Base-by-base conservation (phyloP, 805 yeast species). In the Candida boleticola region DNA sequence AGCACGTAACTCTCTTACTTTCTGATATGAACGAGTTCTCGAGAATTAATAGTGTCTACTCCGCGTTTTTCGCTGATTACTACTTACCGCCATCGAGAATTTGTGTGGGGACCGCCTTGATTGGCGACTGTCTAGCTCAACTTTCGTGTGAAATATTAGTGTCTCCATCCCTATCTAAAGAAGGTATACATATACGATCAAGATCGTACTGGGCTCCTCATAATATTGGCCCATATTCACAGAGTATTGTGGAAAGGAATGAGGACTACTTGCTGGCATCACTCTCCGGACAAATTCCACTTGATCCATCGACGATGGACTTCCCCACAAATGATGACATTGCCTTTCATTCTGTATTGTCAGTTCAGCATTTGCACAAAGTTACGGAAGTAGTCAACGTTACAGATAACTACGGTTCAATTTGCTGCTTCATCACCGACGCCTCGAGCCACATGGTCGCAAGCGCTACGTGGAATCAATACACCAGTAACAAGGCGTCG, bases 131-230 rank as follows among this genome's bases (percentile, higher is more conserved):
- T 18, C 53, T 59, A 5, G 55, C 83, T 5, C 85, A 80, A 52
- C 56, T 90, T 7, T 86, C 97, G 0, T 80, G 84, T 13, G 66
- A 76, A 11, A 74, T 76, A 0, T 53, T 80, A 14, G 33, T 44
- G 5, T 40, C 37, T 2, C 50, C 49, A 22, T 14, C 22, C 3
- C 27, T 14, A 6, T 37, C 36, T 9, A 84, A 84, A 50, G 66
- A 64, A 23, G 97, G 98, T 0, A 66, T 92, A 13, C 98, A 93
- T 55, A 89, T 93, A 6, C 92, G 93, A 53, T 89, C 97, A 1
- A 73, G 90, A 45, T 89, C 97, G 31, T 90, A 86, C 59, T 93
- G 99, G 99, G 98, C 97, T 0, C 99, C 99, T 0, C 92, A 96
- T 29, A 93, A 93, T 51, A 93, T 93, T 36, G 99, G 99, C 0